phyloP scores from a whole-genome alignment of 352 stramenopile genomes.

The Phytophthora cactorum region DNA sequence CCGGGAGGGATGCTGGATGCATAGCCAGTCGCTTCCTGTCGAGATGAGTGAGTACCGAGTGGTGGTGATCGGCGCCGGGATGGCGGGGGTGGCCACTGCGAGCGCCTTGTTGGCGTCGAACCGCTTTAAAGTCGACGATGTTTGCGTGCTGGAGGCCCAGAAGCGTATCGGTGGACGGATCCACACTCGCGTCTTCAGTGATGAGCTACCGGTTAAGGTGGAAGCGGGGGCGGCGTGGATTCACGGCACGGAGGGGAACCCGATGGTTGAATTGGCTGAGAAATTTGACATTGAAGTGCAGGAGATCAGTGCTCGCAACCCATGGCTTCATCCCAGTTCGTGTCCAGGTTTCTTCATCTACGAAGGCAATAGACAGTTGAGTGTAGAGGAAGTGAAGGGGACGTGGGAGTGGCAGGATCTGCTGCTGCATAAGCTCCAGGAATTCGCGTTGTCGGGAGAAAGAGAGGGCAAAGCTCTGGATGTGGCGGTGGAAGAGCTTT shows the following conservation, averaged over 20 bases:
- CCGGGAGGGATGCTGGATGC: neutral
- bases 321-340: conserved; percentile 58
- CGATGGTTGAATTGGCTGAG: conserved; percentile 41
- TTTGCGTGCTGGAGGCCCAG: conserved; percentile 57
- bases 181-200: conserved; percentile 47
- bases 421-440: conserved; percentile 48
- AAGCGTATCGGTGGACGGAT: conserved; percentile 56
- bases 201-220: conserved; percentile 46
- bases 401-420: conserved; percentile 58
- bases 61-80: conserved; percentile 50
- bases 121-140: conserved; percentile 30
- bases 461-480: conserved; percentile 29
- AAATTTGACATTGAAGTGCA: conserved; percentile 48
- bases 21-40: conserved; percentile 24
- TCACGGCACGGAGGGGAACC: conserved; percentile 51
- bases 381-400: conserved; percentile 35
- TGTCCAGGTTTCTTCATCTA: conserved; percentile 53
- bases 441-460: conserved; percentile 27
- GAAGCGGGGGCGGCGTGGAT: conserved; percentile 64
- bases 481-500: conserved; percentile 37
- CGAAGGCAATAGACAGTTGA: conserved; percentile 33
- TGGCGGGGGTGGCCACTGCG: conserved; percentile 51
- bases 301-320: conserved; percentile 58
- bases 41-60: conserved; percentile 39
- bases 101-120: conserved; percentile 40